Conservation (phyloP, 225 moss, liverwort and hornwort species). For the Polytrichum formosum region DNA sequence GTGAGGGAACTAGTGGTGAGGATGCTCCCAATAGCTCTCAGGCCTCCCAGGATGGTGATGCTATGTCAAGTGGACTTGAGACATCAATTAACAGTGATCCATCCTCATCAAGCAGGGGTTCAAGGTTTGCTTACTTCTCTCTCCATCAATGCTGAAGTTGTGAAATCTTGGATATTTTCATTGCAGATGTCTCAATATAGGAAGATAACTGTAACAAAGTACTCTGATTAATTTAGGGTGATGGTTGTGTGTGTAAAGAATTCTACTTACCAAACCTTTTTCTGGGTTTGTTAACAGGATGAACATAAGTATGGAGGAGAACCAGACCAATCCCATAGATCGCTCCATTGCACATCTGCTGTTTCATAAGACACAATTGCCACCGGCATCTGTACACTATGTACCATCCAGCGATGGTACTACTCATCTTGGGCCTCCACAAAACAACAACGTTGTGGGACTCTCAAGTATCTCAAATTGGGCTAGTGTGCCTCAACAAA, state of each 20-base stretch:
- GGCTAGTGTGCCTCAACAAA: conserved; percentile 19
- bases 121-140: conserved; percentile 44
- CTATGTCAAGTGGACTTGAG: conserved; percentile 70
- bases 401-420: conserved; percentile 6
- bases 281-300: conserved; percentile 36
- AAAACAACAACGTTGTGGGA: conserved; percentile 22
- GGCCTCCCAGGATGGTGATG: conserved; percentile 61
- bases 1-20: conserved; percentile 39
- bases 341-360: conserved; percentile 84
- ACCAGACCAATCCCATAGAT: conserved; percentile 87
- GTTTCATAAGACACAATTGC: conserved; percentile 52
- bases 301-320: conserved; percentile 76
- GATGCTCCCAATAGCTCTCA: conserved; percentile 57
- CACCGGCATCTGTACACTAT: conserved; percentile 15
- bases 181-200: background rate
- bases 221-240: no score
- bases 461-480: conserved; percentile 25
- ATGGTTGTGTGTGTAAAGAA: no score
- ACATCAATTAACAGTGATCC: conserved; percentile 82
- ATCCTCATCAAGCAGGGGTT: conserved; percentile 63
- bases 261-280: no score
- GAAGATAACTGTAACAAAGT: no score
- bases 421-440: conserved; percentile 6
- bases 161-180: background rate
- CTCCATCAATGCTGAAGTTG: background rate